Evolutionary conservation across 129 eudicot species (phyloP).

Genomic region (Silybum marianum): DNA sequence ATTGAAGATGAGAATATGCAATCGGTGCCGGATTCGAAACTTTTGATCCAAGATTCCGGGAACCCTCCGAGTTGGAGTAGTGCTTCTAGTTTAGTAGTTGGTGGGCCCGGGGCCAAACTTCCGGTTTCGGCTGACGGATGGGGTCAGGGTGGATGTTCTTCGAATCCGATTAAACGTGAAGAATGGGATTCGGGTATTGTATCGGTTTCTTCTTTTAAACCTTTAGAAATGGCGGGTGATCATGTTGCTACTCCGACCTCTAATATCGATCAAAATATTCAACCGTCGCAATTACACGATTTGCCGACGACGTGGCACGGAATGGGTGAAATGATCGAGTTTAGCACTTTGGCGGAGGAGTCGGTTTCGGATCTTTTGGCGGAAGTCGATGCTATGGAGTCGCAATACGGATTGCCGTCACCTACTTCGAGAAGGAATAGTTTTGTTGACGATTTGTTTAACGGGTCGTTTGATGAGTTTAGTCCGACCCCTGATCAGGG

Average conservation of each 20-base stretch:
- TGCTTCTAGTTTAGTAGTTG: constrained; percentile 56
- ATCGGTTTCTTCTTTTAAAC: constrained; percentile 41
- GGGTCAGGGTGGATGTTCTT: constrained; percentile 47
- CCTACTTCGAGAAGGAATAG: constrained; percentile 80
- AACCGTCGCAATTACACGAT: constrained; percentile 33
- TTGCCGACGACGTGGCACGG: constrained; percentile 56
- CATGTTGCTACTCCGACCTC: constrained; percentile 49
- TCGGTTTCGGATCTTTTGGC: constrained; percentile 93
- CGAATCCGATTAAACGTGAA: constrained; percentile 48
- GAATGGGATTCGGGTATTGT: constrained; percentile 59
- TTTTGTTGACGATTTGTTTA: constrained; percentile 63
- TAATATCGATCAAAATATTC: constrained; percentile 38
- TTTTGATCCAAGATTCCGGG: constrained; percentile 45
- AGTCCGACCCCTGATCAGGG: constrained; percentile 61
- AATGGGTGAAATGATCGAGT: constrained; percentile 64
- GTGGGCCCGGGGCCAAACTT: constrained; percentile 34
- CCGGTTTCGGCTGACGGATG: constrained; percentile 60
- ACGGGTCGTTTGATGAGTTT: constrained; percentile 68
- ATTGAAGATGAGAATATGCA: constrained; percentile 34
- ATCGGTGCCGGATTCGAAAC: constrained; percentile 31
- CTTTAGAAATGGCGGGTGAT: constrained; percentile 40
- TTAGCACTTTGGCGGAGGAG: constrained; percentile 88
- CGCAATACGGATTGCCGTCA: constrained; percentile 71
- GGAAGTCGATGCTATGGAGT: constrained; percentile 98
- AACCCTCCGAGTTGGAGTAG: constrained; percentile 60